Evolutionary conservation across 768 basidiomycete genomes (phyloP).

Genomic region (Tremella yokohamensis): DNA sequence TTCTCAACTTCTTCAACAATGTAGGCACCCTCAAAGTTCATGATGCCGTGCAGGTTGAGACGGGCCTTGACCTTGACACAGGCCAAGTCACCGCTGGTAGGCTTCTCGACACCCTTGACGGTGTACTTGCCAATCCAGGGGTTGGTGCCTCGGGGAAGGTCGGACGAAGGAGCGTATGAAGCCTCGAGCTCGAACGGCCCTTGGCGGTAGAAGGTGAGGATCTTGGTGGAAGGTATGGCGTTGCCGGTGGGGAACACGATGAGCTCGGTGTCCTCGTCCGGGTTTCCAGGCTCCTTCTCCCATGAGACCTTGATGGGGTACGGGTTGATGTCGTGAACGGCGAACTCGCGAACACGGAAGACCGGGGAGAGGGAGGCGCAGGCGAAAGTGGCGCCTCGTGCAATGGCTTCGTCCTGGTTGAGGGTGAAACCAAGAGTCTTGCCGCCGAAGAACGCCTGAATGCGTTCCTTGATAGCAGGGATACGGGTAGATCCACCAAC

Average conservation of each 20-base stretch:
- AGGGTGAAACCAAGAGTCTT: slow-evolving; percentile 85
- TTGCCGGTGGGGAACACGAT: slow-evolving; percentile 85
- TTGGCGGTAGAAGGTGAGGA: slow-evolving; percentile 89
- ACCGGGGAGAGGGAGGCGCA: slow-evolving; percentile 96
- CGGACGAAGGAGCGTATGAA: slow-evolving; percentile 63
- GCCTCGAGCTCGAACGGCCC: slow-evolving; percentile 85
- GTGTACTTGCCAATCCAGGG: slow-evolving; percentile 79
- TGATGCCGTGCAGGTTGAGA: slow-evolving; percentile 76
- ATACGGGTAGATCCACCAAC: slow-evolving; percentile 91
- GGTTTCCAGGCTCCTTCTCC: slow-evolving; percentile 68
- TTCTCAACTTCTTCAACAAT: slow-evolving; percentile 69
- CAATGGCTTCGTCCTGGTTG: slow-evolving; percentile 96
- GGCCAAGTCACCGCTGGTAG: slow-evolving; percentile 67
- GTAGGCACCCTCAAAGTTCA: slow-evolving; percentile 83
- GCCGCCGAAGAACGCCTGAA: slow-evolving; percentile 75
- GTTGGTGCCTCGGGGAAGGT: slow-evolving; percentile 73
- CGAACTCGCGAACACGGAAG: slow-evolving; percentile 96
- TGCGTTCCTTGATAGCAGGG: slow-evolving; percentile 82
- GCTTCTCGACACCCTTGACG: slow-evolving; percentile 70
- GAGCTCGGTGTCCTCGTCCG: slow-evolving; percentile 82
- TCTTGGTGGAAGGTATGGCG: slow-evolving; percentile 84
- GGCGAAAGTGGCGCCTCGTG: slow-evolving; percentile 92
- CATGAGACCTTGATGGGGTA: slow-evolving; percentile 91
- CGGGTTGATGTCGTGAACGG: slow-evolving; percentile 74
- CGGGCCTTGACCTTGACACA: slow-evolving; percentile 88